phyloP scores from a whole-genome alignment of 768 basidiomycete species.

The Pleurotus platypus region DNA sequence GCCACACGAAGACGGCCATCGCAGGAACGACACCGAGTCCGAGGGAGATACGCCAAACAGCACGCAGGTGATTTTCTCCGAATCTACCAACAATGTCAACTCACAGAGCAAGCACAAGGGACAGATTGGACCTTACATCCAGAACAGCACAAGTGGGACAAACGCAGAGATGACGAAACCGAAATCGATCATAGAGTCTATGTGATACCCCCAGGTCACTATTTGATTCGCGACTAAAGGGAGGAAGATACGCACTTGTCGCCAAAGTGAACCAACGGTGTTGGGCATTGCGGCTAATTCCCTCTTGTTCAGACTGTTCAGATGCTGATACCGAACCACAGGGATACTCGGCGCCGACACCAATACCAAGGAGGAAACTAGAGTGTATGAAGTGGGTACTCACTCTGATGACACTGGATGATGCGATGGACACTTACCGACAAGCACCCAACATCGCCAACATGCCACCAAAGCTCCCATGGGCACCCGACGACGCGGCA shows the following conservation, averaged over 20 bases:
- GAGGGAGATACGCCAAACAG: conserved; percentile 84
- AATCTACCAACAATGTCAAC: conserved; percentile 41
- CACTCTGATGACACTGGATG: background rate
- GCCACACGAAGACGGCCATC: conserved; percentile 80
- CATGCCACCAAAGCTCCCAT: conserved; percentile 65
- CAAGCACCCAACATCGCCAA: conserved; percentile 77
- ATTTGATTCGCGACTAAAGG: conserved; percentile 7
- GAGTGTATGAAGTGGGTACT: background rate
- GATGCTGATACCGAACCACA: conserved; percentile 87
- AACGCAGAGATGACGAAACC: conserved; percentile 80
- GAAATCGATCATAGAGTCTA: conserved; percentile 83
- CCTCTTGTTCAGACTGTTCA: conserved; percentile 84
- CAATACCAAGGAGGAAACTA: conserved; percentile 87
- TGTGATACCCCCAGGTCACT: conserved; percentile 10
- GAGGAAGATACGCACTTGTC: conserved; percentile 57
- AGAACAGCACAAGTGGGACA: conserved; percentile 80
- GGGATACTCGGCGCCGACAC: conserved; percentile 87
- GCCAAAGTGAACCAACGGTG: conserved; percentile 86
- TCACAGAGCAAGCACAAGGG: background rate
- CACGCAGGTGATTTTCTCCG: conserved; percentile 73
- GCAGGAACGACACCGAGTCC: conserved; percentile 85
- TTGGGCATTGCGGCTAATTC: conserved; percentile 75
- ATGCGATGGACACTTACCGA: conserved; percentile 41
- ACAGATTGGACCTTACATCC: conserved; percentile 59
- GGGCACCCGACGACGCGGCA: conserved; percentile 77